These are phyloP conservation scores for Penicillium hordei DNA, from an alignment of 2,329 filamentous ascomycete genomes.

Conservation along the genomic window DNA sequence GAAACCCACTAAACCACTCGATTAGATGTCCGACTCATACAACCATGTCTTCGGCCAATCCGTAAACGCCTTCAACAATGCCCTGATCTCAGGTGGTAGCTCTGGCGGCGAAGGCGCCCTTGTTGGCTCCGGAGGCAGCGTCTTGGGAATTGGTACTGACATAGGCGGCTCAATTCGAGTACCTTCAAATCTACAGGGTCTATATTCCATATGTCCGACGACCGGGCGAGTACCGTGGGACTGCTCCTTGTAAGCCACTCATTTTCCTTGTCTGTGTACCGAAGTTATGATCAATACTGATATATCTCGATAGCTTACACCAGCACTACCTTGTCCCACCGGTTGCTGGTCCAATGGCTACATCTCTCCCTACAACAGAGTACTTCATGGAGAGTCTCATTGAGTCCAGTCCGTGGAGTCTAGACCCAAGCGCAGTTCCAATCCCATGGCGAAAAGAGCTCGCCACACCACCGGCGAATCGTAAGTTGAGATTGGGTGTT, in stretches of 20 bases:
- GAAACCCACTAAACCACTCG: too few species aligned
- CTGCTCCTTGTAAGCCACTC: slow-evolving; percentile 20
- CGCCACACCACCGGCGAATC: slow-evolving; percentile 17
- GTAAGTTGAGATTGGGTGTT: slow-evolving; percentile 60
- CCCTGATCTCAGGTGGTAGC: slow-evolving; percentile 53
- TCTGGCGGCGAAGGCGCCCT: slow-evolving; percentile 56
- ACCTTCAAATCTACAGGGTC: slow-evolving; percentile 51
- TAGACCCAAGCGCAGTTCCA: slow-evolving; percentile 47
- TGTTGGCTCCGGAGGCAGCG: slow-evolving; percentile 49
- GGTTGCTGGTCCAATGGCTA: slow-evolving; percentile 29
- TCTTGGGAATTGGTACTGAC: slow-evolving; percentile 56
- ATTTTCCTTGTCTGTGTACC: not conserved
- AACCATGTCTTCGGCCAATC: slow-evolving; percentile 34
- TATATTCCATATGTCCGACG: slow-evolving; percentile 45
- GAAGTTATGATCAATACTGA: not conserved
- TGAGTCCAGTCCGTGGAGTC: slow-evolving; percentile 21
- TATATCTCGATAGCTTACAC: slow-evolving; percentile 45
- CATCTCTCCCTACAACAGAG: slow-evolving; percentile 26
- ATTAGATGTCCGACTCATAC: too few species aligned
- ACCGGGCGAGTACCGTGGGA: slow-evolving; percentile 33
- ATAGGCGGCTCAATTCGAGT: slow-evolving; percentile 56
- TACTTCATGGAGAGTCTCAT: slow-evolving; percentile 32
- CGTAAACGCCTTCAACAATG: slow-evolving; percentile 50
- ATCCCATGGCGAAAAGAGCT: slow-evolving; percentile 28
- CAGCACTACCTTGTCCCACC: slow-evolving; percentile 31